A percentile compares a stretch with the other conserved stretches of the same genome.
Conservation (phyloP, 2,329 filamentous ascomycete genomes). For the Tolypocladium ovalisporum region DNA sequence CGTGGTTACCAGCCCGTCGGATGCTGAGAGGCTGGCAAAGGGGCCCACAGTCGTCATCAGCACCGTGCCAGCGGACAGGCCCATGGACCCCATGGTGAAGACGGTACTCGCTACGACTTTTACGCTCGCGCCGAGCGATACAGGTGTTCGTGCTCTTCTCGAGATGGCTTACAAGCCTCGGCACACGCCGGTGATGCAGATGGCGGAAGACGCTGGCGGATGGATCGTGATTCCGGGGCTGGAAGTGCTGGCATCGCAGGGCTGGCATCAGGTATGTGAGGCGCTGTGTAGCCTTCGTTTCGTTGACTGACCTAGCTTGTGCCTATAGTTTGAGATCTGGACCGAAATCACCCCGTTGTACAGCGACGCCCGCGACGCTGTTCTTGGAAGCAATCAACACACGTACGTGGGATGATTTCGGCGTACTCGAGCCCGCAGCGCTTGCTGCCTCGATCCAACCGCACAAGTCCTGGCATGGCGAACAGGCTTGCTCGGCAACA, state of each 20-base stretch:
- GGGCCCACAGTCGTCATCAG: constrained; percentile 60
- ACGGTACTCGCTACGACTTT: constrained; percentile 49
- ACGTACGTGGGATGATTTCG: not conserved
- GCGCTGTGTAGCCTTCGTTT: not conserved
- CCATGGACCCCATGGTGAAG: constrained; percentile 63
- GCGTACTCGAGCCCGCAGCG: not conserved
- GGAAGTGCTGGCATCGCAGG: constrained; percentile 83
- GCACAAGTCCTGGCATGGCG: not conserved
- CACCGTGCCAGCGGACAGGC: constrained; percentile 80
- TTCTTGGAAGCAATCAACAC: constrained; percentile 25
- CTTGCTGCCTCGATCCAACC: not conserved
- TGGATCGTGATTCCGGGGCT: constrained; percentile 82
- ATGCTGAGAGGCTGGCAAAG: constrained; percentile 40
- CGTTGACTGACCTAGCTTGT: constrained; percentile 8
- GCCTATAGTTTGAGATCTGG: constrained; percentile 64
- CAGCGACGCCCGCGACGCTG: constrained; percentile 52
- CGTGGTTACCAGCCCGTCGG: constrained; percentile 40
- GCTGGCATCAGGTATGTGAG: constrained; percentile 65
- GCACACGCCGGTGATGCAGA: constrained; percentile 72
- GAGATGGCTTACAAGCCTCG: constrained; percentile 96
- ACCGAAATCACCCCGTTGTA: constrained; percentile 70
- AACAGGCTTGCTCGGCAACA: not conserved
- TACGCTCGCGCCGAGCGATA: constrained; percentile 20
- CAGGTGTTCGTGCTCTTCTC: constrained; percentile 51
- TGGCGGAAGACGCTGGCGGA: constrained; percentile 59